A percentile compares a stretch with the other conserved stretches of the same genome.
phyloP scores from a whole-genome alignment of 2,329 filamentous ascomycete species.

The Coniochaeta sp. region DNA sequence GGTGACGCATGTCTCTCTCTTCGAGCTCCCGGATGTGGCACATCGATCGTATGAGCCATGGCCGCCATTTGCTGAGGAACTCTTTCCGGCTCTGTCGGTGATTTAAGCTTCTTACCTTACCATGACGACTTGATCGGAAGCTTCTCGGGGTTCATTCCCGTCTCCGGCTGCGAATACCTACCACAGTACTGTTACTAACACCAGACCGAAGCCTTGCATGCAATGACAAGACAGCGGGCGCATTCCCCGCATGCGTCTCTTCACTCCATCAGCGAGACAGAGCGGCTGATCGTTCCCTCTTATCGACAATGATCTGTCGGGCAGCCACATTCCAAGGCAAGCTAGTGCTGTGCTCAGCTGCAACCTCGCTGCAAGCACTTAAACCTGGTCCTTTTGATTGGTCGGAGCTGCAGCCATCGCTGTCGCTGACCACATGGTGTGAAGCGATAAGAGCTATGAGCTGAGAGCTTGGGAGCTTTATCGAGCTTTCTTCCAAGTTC shows the following conservation, averaged over 20 bases:
- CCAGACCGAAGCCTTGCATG: no score
- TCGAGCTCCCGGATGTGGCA: constrained; percentile 59
- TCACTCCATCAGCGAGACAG: no score
- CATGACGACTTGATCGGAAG: not conserved
- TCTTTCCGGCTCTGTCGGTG: not conserved
- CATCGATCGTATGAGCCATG: constrained; percentile 23
- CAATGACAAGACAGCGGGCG: not conserved
- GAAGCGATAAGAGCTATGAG: not conserved
- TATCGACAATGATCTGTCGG: not conserved
- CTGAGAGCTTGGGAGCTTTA: constrained; percentile 46
- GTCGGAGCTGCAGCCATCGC: not conserved
- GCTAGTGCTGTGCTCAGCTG: constrained; percentile 3
- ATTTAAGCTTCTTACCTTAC: not conserved
- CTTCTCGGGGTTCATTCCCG: constrained; percentile 56
- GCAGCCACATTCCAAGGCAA: not conserved
- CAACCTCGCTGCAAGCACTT: no score
- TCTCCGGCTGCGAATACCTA: no score
- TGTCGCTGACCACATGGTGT: constrained; percentile 19
- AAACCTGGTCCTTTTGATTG: not conserved
- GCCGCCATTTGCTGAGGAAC: no score
- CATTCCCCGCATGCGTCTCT: not conserved
- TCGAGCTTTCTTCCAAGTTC: constrained; percentile 26
- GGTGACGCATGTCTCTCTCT: not conserved
- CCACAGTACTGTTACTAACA: no score
- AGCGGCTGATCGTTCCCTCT: not conserved